A percentile compares a stretch with the other conserved stretches of the same genome.
These are phyloP conservation scores for Corinectria fuckeliana DNA, from an alignment of 2,329 filamentous ascomycete genomes.

Conservation along the genomic window DNA sequence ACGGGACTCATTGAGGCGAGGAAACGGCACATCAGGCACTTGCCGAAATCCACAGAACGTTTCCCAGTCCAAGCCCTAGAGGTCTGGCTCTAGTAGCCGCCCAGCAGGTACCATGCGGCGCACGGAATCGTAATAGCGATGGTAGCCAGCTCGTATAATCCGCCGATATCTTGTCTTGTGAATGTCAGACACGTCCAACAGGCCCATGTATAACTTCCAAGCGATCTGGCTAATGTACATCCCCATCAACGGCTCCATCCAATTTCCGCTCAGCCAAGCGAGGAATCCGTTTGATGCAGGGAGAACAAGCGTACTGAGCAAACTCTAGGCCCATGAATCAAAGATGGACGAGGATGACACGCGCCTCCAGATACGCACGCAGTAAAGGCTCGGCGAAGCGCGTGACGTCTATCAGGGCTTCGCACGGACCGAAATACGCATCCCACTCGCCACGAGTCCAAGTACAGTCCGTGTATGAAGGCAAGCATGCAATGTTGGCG, in stretches of 20 bases:
- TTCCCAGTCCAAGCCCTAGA: slow-evolving; percentile 40
- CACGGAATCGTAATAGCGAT: slow-evolving; percentile 37
- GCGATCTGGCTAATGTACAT: neutral
- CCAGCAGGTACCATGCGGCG: slow-evolving; percentile 29
- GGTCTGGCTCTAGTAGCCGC: slow-evolving; percentile 39
- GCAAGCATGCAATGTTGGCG: slow-evolving; percentile 20
- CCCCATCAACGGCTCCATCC: neutral
- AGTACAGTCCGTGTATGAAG: slow-evolving; percentile 25
- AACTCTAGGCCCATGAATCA: slow-evolving; percentile 37
- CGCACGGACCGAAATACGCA: slow-evolving; percentile 31
- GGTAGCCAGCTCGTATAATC: slow-evolving; percentile 27
- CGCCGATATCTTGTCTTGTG: slow-evolving; percentile 5
- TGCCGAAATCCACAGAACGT: slow-evolving; percentile 44
- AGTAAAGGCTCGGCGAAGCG: slow-evolving; percentile 35
- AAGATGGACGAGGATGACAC: slow-evolving; percentile 38
- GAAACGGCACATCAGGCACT: slow-evolving; percentile 38
- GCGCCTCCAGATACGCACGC: slow-evolving; percentile 39
- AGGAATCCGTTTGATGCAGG: neutral
- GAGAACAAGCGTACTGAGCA: slow-evolving; percentile 10
- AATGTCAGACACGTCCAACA: neutral
- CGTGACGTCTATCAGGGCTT: slow-evolving; percentile 37
- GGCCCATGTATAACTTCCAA: neutral
- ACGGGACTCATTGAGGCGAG: slow-evolving; percentile 36
- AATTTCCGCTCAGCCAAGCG: neutral
- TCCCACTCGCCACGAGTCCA: slow-evolving; percentile 35